A percentile compares a stretch with the other conserved stretches of the same genome.
Evolutionary conservation across 768 basidiomycete genomes (phyloP).

Genomic region (Tylopilus plumbeoviolaceoides): DNA sequence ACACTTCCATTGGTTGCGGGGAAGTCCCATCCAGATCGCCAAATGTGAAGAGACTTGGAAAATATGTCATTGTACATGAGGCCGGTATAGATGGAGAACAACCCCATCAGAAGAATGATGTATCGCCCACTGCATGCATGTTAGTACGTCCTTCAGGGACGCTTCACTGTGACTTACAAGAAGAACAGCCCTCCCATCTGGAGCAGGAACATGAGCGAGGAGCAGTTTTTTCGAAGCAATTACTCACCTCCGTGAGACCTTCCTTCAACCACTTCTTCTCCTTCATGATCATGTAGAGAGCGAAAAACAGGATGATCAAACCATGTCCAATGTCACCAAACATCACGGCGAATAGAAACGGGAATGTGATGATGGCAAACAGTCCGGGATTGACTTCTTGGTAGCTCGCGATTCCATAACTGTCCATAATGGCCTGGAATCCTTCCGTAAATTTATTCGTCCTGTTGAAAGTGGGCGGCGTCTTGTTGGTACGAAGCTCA

Average conservation of each 20-base stretch:
- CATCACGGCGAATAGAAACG: slow-evolving; percentile 99
- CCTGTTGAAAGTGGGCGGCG: slow-evolving; percentile 91
- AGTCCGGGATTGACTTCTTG: slow-evolving; percentile 97
- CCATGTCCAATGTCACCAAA: slow-evolving; percentile 99
- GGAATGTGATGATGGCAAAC: slow-evolving; percentile 90
- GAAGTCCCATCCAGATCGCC: slow-evolving; percentile 85
- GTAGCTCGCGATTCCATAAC: slow-evolving; percentile 91
- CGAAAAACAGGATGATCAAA: slow-evolving; percentile 71
- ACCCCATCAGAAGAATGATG: slow-evolving; percentile 97
- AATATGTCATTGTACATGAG: slow-evolving; percentile 99
- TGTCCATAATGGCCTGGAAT: slow-evolving; percentile 98
- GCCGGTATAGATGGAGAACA: slow-evolving; percentile 94
- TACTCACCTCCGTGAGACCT: slow-evolving; percentile 68
- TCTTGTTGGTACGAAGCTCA: slow-evolving; percentile 84
- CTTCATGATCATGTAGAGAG: slow-evolving; percentile 79
- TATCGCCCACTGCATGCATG: slow-evolving; percentile 77
- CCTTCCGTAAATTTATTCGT: slow-evolving; percentile 96
- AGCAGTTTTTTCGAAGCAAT: background rate
- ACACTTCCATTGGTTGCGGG: slow-evolving; percentile 45
- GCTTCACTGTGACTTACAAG: slow-evolving; percentile 56
- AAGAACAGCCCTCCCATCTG: slow-evolving; percentile 88
- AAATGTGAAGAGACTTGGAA: slow-evolving; percentile 86
- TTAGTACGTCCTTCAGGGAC: slow-evolving; percentile 13
- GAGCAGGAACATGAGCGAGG: slow-evolving; percentile 9
- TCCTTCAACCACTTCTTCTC: slow-evolving; percentile 75